Percentiles rank a stretch among this genome's conserved stretches.
These are phyloP conservation scores for Gossypium thurberi DNA, from an alignment of 345 rosid genomes.

Conservation along the genomic window DNA sequence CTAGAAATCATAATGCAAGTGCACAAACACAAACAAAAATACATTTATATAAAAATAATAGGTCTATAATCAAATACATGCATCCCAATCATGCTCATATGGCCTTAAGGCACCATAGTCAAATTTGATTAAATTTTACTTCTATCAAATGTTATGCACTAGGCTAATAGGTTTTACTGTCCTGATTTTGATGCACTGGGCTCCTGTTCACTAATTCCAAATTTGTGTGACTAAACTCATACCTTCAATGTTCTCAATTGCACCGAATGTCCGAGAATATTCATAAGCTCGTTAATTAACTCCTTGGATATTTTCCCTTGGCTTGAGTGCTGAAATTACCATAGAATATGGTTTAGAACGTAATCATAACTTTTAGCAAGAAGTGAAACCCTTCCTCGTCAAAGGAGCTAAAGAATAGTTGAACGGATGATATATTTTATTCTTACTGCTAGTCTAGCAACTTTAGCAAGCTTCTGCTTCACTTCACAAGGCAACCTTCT, in stretches of 20 bases:
- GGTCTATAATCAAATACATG: not conserved
- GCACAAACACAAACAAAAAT: not conserved
- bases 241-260: constrained; percentile 44
- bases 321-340: constrained; percentile 27
- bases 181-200: not conserved
- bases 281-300: constrained; percentile 32
- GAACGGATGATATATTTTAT: not conserved
- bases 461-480: constrained; percentile 41
- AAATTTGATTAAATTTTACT: not conserved
- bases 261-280: constrained; percentile 32
- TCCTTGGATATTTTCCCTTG: constrained; percentile 39
- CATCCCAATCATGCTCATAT: not conserved
- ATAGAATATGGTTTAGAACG: not conserved
- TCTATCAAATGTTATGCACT: not conserved
- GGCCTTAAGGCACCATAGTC: not conserved
- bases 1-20: not conserved
- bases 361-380: not conserved
- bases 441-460: constrained; percentile 34
- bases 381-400: not conserved
- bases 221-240: not conserved
- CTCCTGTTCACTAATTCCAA: not conserved
- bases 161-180: not conserved
- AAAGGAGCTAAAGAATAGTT: not conserved
- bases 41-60: not conserved
- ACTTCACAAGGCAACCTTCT: constrained; percentile 35